These are phyloP conservation scores for Leccinellum rugosiceps DNA, from an alignment of 768 basidiomycete species.

Conservation along the genomic window DNA sequence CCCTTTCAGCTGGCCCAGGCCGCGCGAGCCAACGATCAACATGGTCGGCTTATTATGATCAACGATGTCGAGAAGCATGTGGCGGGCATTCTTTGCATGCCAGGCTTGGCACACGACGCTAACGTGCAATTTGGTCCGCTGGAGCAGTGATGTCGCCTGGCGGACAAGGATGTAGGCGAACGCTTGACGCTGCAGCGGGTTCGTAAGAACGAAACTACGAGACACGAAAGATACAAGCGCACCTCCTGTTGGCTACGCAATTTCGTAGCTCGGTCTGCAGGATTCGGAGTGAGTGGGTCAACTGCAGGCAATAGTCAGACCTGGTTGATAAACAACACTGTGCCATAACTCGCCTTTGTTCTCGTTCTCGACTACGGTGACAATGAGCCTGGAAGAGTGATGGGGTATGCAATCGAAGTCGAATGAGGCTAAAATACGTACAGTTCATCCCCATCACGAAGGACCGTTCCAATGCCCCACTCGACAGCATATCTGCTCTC, in stretches of 20 bases:
- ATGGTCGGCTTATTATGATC: conserved; percentile 86
- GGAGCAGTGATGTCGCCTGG: conserved; percentile 84
- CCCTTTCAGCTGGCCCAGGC: conserved; percentile 85
- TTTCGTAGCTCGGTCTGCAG: conserved; percentile 73
- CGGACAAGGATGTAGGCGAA: conserved; percentile 84
- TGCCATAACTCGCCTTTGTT: conserved; percentile 58
- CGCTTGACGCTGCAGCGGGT: conserved; percentile 67
- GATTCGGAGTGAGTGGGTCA: conserved; percentile 66
- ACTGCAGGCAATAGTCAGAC: conserved; percentile 38
- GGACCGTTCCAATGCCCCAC: conserved; percentile 96
- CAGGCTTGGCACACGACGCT: conserved; percentile 90
- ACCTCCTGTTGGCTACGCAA: conserved; percentile 92
- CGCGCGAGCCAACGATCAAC: conserved; percentile 95
- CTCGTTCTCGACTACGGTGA: conserved; percentile 92
- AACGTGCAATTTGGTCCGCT: conserved; percentile 87
- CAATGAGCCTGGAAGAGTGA: conserved; percentile 54
- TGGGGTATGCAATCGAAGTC: not conserved
- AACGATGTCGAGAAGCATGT: conserved; percentile 89
- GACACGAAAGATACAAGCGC: conserved; percentile 13
- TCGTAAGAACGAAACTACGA: conserved; percentile 9
- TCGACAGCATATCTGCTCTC: conserved; percentile 94
- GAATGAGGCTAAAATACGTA: conserved; percentile 24
- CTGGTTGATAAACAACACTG: not conserved
- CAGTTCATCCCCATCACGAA: conserved; percentile 93
- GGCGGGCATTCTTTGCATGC: conserved; percentile 93